Percentiles rank a stretch among this genome's conserved stretches.
phyloP scores from a whole-genome alignment of 306 rosid genomes.

The Arachis stenosperma region DNA sequence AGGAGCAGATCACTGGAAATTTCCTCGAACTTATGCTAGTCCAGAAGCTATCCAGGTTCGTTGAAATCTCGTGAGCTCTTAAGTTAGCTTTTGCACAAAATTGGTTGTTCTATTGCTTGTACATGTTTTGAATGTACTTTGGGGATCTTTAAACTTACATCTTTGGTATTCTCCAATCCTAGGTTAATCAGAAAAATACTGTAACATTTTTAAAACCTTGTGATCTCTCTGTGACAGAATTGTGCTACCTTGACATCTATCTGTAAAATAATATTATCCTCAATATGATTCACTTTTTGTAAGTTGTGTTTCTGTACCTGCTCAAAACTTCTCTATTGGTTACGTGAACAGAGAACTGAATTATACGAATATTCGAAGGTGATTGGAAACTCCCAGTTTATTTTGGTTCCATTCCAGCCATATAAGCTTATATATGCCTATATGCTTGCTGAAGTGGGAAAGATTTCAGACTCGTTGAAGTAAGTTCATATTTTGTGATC shows the following conservation, averaged over 20 bases:
- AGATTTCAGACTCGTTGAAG: slow-evolving; percentile 87
- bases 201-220: not conserved
- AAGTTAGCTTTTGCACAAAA: slow-evolving; percentile 14
- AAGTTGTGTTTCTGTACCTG: not conserved
- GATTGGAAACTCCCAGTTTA: slow-evolving; percentile 93
- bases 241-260: slow-evolving; percentile 6
- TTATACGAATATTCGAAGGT: slow-evolving; percentile 89
- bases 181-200: slow-evolving; percentile 12
- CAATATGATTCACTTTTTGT: not conserved
- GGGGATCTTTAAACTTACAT: no score
- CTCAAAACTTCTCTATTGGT: slow-evolving; percentile 35
- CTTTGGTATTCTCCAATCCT: not conserved
- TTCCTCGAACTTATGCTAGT: slow-evolving; percentile 86
- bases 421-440: slow-evolving; percentile 90
- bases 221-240: slow-evolving; percentile 2
- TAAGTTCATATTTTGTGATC: slow-evolving; percentile 51
- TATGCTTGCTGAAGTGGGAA: slow-evolving; percentile 97
- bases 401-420: slow-evolving; percentile 83
- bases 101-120: slow-evolving; percentile 15
- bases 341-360: slow-evolving; percentile 83
- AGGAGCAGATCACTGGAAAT: slow-evolving; percentile 97
- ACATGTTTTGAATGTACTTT: slow-evolving; percentile 9
- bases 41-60: slow-evolving; percentile 97
- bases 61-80: slow-evolving; percentile 28
- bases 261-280: slow-evolving; percentile 3